Evolutionary conservation across 2,329 filamentous ascomycete species (phyloP), one percentile per base, ranked within the genome.

Genomic region (Phyllosticta ampelicida): DNA sequence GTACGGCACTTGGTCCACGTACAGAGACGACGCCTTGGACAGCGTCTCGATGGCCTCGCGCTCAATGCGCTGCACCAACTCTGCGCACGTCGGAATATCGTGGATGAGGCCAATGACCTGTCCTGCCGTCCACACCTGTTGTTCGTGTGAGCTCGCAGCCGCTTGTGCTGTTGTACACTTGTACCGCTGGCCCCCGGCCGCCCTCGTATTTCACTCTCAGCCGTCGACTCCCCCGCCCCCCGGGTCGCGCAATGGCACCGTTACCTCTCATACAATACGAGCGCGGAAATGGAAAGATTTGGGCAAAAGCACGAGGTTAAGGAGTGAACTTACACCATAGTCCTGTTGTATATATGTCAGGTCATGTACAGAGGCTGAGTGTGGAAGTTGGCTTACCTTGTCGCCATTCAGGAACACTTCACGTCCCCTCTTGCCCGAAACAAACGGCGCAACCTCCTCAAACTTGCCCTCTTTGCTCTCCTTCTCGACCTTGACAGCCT

Each of bases 331-430:
- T 80, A 91, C 91, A 57, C 94, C 94, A 70, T 83, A 89, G 67
- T 99, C 87, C 23, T 26, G 23, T 26, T 26, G 23, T 26, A 8
- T 26, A 26, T 8, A 26, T 26, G 23, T 26, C 23, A 26, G 23
- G 8, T 26, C 23, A 26, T 26, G 23, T 4, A 26, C 4, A 3
- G 23, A 26, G 23, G 8, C 8, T 26, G 23, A 8, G 23, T 26
- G 4, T 26, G 23, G 23, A 26, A 26, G 3, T 26, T 8, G 23
- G 23, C 23, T 26, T 8, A 26, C 23, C 56, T 88, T 82, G 69
- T 99, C 94, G 18, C 94, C 94, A 61, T 91, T 95, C 63, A 91
- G 69, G 73, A 96, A 97, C 5, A 97, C 94, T 77, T 96, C 82
- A 61, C 89, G 82, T 29, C 94, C 94, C 63, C 94, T 80, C 81